Evolutionary conservation across 345 rosid species (phyloP).

Genomic region (Lumnitzera littorea): DNA sequence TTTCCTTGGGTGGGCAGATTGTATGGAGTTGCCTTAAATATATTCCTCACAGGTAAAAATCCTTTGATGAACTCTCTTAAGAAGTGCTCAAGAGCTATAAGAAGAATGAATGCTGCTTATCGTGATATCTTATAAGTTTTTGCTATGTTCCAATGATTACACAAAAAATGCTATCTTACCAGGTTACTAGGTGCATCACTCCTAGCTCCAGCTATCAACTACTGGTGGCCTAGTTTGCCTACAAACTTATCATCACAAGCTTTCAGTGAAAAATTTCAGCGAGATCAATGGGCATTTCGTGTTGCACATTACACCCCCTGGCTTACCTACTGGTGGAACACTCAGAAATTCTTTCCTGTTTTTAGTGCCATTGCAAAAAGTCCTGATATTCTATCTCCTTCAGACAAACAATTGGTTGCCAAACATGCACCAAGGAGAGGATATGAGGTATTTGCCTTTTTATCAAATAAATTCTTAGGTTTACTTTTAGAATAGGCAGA

Average conservation of each 20-base stretch:
- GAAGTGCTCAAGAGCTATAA: not conserved
- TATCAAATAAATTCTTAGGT: not conserved
- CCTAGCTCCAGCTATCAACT: slow-evolving; percentile 36
- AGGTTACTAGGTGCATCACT: slow-evolving; percentile 53
- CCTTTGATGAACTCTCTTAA: not conserved
- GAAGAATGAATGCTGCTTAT: not conserved
- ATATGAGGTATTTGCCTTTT: not conserved
- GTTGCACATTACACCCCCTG: slow-evolving; percentile 15
- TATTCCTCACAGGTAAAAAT: slow-evolving; percentile 18
- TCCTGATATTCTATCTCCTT: slow-evolving; percentile 4
- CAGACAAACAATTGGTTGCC: slow-evolving; percentile 9
- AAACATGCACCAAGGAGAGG: not conserved
- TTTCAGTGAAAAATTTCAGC: slow-evolving; percentile 11
- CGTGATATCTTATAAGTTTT: not conserved
- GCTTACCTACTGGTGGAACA: slow-evolving; percentile 21
- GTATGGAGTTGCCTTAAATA: slow-evolving; percentile 17
- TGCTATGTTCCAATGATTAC: not conserved
- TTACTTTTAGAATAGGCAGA: too few species aligned
- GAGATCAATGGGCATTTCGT: slow-evolving; percentile 18
- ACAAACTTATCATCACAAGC: slow-evolving; percentile 28
- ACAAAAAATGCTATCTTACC: not conserved
- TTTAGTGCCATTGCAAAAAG: not conserved
- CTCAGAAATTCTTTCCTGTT: slow-evolving; percentile 18
- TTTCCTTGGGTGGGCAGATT: slow-evolving; percentile 16
- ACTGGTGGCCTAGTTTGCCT: slow-evolving; percentile 59